These are phyloP conservation scores for Globisporangium cylindrosporum DNA, from an alignment of 352 stramenopile genomes.

Conservation along the genomic window DNA sequence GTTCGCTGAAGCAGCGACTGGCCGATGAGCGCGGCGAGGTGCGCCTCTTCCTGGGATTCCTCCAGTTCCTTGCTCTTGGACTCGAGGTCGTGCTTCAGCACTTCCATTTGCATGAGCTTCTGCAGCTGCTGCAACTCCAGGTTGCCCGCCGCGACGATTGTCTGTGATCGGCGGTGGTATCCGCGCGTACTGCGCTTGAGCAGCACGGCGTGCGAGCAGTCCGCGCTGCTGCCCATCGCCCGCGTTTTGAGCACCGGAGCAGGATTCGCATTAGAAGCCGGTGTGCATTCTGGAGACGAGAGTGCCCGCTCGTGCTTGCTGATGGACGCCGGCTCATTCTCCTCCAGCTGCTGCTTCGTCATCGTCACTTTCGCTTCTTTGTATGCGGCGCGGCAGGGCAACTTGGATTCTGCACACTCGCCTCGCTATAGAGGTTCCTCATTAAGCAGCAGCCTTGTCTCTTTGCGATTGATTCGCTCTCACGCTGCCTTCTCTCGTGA, in stretches of 20 bases:
- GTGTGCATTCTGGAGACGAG: neutral
- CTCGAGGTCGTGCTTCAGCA: constrained; percentile 47
- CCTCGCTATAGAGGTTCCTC: neutral
- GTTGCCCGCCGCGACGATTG: constrained; percentile 31
- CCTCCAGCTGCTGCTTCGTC: neutral
- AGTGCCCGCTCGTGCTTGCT: neutral
- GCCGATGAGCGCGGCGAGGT: constrained; percentile 45
- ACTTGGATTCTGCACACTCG: neutral
- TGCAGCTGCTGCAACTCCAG: constrained; percentile 38
- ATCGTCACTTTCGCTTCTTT: neutral
- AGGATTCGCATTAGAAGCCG: neutral
- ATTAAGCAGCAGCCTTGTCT: neutral
- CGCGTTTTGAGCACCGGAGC: neutral
- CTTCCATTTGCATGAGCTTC: constrained; percentile 36
- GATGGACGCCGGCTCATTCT: neutral
- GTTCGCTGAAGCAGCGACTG: constrained; percentile 48
- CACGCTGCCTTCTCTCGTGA: too few relatives aligned
- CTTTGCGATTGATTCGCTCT: neutral
- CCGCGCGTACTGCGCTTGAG: constrained; percentile 12
- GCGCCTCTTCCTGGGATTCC: constrained; percentile 46
- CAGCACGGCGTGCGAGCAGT: neutral
- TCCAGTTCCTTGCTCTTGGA: constrained; percentile 46
- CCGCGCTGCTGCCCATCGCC: neutral
- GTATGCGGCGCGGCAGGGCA: neutral
- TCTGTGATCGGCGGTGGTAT: constrained; percentile 33